A percentile compares a stretch with the other conserved stretches of the same genome.
phyloP scores from a whole-genome alignment of 495 filamentous ascomycete genomes.

The Penicillium cinerascens region DNA sequence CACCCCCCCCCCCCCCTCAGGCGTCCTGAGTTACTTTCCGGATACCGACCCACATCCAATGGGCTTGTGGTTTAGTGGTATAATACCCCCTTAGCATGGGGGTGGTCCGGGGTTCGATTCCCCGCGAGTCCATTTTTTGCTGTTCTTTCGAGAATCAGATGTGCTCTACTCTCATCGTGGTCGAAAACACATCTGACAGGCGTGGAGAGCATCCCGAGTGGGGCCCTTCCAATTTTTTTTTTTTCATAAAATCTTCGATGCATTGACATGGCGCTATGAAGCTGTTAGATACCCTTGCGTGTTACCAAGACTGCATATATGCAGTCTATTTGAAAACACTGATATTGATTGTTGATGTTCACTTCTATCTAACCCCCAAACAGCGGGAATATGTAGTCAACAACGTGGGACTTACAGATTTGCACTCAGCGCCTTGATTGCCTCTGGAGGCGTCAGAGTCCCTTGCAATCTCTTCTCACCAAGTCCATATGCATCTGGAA shows the following conservation, averaged over 20 bases:
- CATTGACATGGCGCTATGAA: not conserved
- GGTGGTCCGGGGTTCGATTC: conserved; percentile 58
- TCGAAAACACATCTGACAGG: not conserved
- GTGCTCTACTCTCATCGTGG: not conserved
- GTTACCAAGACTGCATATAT: not conserved
- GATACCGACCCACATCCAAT: not conserved
- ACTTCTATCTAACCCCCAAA: not conserved
- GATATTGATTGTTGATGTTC: not conserved
- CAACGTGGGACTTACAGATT: conserved; percentile 10
- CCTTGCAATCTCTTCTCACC: conserved; percentile 19
- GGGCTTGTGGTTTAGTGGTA: conserved; percentile 48
- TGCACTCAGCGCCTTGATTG: conserved; percentile 12
- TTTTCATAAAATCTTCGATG: not conserved
- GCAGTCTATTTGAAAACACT: not conserved
- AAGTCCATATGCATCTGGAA: conserved; percentile 24
- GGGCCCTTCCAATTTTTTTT: not conserved
- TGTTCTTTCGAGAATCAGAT: not conserved
- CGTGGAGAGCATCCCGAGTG: not conserved
- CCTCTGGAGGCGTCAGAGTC: conserved; percentile 12
- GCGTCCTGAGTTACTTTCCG: not conserved
- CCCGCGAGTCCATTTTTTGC: conserved; percentile 42
- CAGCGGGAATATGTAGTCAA: not conserved
- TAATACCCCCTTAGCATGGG: conserved; percentile 47
- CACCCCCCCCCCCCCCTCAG: conserved; percentile 29
- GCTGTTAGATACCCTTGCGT: not conserved